Percentiles rank a stretch among this genome's conserved stretches.
Conservation (phyloP, 257 asterid species). For the Mitragyna speciosa region DNA sequence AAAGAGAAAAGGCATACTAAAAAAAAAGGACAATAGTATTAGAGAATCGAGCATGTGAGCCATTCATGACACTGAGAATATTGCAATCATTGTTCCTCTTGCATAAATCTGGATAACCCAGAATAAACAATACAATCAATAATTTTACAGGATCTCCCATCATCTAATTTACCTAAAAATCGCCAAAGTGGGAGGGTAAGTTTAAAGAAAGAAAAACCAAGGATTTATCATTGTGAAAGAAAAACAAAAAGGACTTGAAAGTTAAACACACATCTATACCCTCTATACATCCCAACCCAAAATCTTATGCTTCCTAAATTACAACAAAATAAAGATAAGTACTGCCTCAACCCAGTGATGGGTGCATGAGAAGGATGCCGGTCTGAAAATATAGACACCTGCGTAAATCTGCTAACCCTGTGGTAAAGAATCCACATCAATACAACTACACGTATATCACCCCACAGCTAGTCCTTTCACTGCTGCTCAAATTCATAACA, state of each 20-base stretch:
- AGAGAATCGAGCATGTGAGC: no score
- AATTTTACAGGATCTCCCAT: conserved; percentile 4
- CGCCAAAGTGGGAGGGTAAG: conserved; percentile 7
- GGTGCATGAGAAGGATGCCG: conserved; percentile 23
- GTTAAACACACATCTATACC: conserved; percentile 30
- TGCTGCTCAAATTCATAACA: conserved; percentile 14
- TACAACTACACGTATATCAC: conserved; percentile 6
- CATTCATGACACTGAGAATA: no score
- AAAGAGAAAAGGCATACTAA: background rate
- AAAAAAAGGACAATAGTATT: no score
- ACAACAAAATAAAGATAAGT: conserved; percentile 21
- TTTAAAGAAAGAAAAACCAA: background rate
- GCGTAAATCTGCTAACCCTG: conserved; percentile 11
- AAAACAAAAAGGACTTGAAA: background rate
- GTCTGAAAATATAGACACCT: conserved; percentile 30
- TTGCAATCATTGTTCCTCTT: conserved; percentile 12
- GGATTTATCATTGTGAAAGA: background rate
- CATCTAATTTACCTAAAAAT: conserved; percentile 14
- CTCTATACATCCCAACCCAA: conserved; percentile 36
- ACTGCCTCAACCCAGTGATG: conserved; percentile 28
- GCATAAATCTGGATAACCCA: conserved; percentile 14
- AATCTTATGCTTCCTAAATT: conserved; percentile 26
- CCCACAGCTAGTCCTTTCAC: background rate
- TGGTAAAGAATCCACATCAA: conserved; percentile 10
- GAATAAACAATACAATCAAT: conserved; percentile 15